Evolutionary conservation across 768 basidiomycete species (phyloP).

Genomic region (Chlorophyllum brunneum): DNA sequence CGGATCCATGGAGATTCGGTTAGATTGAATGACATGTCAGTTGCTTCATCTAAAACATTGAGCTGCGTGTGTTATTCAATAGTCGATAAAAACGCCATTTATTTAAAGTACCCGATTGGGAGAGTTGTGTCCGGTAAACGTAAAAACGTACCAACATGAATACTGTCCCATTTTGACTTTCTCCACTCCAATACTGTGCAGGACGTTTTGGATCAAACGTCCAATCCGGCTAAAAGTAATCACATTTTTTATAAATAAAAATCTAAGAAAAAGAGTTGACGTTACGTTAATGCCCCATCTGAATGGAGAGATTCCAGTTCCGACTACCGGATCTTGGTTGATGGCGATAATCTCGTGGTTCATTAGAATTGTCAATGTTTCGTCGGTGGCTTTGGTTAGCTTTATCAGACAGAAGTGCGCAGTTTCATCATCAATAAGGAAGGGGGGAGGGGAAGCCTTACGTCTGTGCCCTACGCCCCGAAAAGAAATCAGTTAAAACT

Average conservation of each 20-base stretch:
- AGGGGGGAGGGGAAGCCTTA: constrained; percentile 16
- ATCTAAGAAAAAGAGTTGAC: not conserved
- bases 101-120: not conserved
- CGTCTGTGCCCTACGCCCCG: constrained; percentile 16
- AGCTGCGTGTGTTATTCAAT: constrained; percentile 32
- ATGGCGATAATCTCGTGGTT: constrained; percentile 69
- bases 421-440: not conserved
- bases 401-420: not conserved
- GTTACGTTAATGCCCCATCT: constrained; percentile 66
- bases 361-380: constrained; percentile 50
- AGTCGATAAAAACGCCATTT: not conserved
- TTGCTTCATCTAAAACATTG: constrained; percentile 53
- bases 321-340: constrained; percentile 62
- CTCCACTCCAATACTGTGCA: constrained; percentile 70
- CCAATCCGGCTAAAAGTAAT: constrained; percentile 36
- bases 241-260: not conserved
- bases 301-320: constrained; percentile 59
- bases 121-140: not conserved
- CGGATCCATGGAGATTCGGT: constrained; percentile 71
- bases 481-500: not conserved
- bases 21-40: constrained; percentile 57
- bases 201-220: constrained; percentile 44
- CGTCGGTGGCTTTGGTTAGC: constrained; percentile 30
- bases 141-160: constrained; percentile 52
- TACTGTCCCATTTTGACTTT: constrained; percentile 58